phyloP scores from a whole-genome alignment of 805 yeast species.

The Metschnikowia reukaufii region DNA sequence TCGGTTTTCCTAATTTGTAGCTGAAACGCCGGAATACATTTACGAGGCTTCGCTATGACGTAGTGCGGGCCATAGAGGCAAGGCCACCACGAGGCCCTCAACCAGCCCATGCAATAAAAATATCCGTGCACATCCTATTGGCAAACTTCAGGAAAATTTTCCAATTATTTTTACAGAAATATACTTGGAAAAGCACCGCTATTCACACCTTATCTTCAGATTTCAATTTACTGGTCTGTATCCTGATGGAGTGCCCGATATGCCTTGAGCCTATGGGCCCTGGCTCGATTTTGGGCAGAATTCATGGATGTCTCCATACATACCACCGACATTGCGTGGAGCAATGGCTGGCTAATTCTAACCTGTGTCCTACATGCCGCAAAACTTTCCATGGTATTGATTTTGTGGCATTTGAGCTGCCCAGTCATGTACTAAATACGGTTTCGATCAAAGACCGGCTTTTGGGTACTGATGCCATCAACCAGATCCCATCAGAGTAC shows the following conservation, averaged over 20 bases:
- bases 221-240: too few species aligned
- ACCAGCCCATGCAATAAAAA: too few species aligned
- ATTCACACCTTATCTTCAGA: too few species aligned
- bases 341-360: slow-evolving; percentile 57
- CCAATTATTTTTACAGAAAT: too few species aligned
- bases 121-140: too few species aligned
- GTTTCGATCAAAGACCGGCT: slow-evolving; percentile 32
- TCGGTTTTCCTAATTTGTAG: too few species aligned
- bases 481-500: slow-evolving; percentile 38
- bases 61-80: not conserved
- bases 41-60: too few species aligned
- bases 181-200: too few species aligned
- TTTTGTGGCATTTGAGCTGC: slow-evolving; percentile 22
- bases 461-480: slow-evolving; percentile 35
- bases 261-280: slow-evolving; percentile 44
- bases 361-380: slow-evolving; percentile 64
- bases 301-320: slow-evolving; percentile 46
- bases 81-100: too few species aligned
- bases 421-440: slow-evolving; percentile 10
- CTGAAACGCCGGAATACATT: too few species aligned
- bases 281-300: slow-evolving; percentile 24
- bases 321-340: slow-evolving; percentile 59
- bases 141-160: too few species aligned
- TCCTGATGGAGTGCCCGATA: slow-evolving; percentile 52
- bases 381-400: slow-evolving; percentile 41